Evolutionary conservation across 2,329 filamentous ascomycete species (phyloP).

Genomic region (Fusarium veterinarium): DNA sequence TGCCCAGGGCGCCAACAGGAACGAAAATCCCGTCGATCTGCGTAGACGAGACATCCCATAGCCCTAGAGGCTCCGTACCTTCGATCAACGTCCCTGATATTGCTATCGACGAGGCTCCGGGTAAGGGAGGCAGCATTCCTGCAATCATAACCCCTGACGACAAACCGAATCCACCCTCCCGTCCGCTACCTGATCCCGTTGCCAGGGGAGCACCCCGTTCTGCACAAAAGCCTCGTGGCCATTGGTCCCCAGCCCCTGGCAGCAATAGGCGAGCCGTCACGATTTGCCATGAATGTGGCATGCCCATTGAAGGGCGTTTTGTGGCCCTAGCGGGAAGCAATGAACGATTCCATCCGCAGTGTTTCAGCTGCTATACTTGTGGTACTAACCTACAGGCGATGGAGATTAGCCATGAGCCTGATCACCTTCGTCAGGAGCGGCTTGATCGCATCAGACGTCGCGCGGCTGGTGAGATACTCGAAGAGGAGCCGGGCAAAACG

Average conservation of each 20-base stretch:
- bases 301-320: slow-evolving; percentile 90
- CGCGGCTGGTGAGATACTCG: slow-evolving; percentile 66
- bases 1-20: slow-evolving; percentile 44
- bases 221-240: slow-evolving; percentile 59
- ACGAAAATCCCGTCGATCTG: slow-evolving; percentile 52
- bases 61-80: slow-evolving; percentile 44
- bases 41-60: slow-evolving; percentile 47
- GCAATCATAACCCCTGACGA: slow-evolving; percentile 61
- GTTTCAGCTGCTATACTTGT: slow-evolving; percentile 91
- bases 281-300: slow-evolving; percentile 84
- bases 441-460: slow-evolving; percentile 77
- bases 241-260: slow-evolving; percentile 69
- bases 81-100: slow-evolving; percentile 63
- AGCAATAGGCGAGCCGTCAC: slow-evolving; percentile 68
- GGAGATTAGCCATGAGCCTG: slow-evolving; percentile 94
- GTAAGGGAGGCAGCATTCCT: slow-evolving; percentile 52
- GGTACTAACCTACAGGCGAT: slow-evolving; percentile 91
- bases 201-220: slow-evolving; percentile 49
- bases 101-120: slow-evolving; percentile 50
- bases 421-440: slow-evolving; percentile 75
- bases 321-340: slow-evolving; percentile 80
- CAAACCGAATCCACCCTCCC: slow-evolving; percentile 37
- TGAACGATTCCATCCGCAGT: slow-evolving; percentile 90
- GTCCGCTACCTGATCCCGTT: slow-evolving; percentile 60
- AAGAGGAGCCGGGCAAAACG: slow-evolving; percentile 72